These are phyloP conservation scores for Solanum virginianum DNA, from an alignment of 257 asterid genomes.

Conservation along the genomic window DNA sequence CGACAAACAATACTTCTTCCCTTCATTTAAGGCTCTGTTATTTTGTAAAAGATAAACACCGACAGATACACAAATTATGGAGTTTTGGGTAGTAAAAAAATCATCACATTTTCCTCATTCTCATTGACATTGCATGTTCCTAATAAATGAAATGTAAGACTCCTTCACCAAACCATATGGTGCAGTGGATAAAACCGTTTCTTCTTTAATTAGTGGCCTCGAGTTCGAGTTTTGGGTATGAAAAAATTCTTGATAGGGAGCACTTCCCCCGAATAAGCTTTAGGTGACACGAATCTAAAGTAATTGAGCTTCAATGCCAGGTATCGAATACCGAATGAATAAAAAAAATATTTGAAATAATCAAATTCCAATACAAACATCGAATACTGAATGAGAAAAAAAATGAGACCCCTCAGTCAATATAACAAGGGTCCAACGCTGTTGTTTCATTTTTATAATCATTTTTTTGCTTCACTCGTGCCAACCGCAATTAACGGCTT, in stretches of 20 bases:
- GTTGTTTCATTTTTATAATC: slow-evolving; percentile 22
- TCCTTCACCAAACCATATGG: neutral
- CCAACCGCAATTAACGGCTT: slow-evolving; percentile 87
- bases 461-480: neutral
- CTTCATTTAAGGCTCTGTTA: neutral
- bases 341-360: no score
- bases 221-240: no score
- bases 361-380: no score
- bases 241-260: no score
- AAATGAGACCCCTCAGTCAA: neutral
- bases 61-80: neutral
- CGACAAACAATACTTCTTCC: slow-evolving; percentile 1
- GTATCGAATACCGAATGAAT: no score
- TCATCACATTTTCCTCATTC: neutral
- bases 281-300: no score
- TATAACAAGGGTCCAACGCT: slow-evolving; percentile 8
- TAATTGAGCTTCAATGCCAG: no score
- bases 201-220: no score
- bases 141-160: neutral
- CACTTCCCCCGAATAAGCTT: no score
- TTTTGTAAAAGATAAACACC: neutral
- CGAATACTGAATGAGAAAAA: no score
- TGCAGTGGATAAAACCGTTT: no score
- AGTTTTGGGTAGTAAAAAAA: neutral
- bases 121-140: neutral